Evolutionary conservation across 1,139 yeast species (phyloP), one percentile per base, ranked within the genome.

Genomic region (Saccharomyces uvarum): DNA sequence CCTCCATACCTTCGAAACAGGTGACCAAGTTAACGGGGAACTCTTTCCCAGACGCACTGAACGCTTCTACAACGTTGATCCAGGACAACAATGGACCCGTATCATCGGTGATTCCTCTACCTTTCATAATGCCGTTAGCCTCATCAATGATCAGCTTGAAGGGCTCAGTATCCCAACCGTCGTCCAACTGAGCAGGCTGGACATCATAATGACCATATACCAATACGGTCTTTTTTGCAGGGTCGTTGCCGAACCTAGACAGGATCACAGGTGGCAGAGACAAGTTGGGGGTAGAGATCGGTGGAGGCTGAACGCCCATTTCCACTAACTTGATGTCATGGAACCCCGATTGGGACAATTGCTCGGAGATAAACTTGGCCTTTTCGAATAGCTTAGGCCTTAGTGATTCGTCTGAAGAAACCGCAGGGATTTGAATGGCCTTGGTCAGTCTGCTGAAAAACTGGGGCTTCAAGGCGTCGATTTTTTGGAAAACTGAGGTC

Each of bases 1-100:
- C 99, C 75, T 93, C 99, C 99, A 93, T 93, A 59, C 99, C 99
- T 76, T 93, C 99, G 67, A 93, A 93, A 73, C 97, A 89, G 69
- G 88, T 86, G 53, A 89, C 81, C 66, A 93, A 75, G 75, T 93
- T 93, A 61, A 93, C 98, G 31, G 99, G 99, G 56, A 95, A 78
- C 61, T 91, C 97, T 70, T 88, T 72, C 29, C 88, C 89, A 60
- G 89, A 80, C 63, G 84, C 88, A 57, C 79, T 82, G 75, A 91
- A 97, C 21, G 99, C 98, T 74, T 91, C 87, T 53, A 93, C 77
- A 47, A 86, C 87, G 69, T 93, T 91, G 70, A 95, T 81, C 99
- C 99, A 93, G 54, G 97, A 97, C 65, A 91, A 77, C 54, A 95
- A 95, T 44, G 99, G 99, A 24, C 99, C 99, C 75, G 95, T 93